These are phyloP conservation scores for Daldinia caldariorum DNA, from an alignment of 495 filamentous ascomycete genomes.

Conservation along the genomic window DNA sequence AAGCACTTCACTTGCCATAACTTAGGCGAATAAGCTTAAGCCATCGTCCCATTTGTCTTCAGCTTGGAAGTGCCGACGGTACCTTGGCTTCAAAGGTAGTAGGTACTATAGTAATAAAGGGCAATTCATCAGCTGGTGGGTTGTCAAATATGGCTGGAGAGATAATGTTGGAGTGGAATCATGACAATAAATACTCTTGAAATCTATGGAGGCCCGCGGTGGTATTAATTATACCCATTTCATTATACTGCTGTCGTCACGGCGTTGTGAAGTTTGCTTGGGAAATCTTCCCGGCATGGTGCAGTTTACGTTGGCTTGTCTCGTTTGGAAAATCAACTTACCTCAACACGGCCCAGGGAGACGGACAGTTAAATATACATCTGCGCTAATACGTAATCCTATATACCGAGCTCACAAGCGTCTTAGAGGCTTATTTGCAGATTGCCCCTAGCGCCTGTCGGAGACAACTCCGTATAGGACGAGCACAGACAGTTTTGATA, in stretches of 20 bases:
- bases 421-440: background rate
- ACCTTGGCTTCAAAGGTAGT: background rate
- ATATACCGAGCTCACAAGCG: background rate
- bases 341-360: no score
- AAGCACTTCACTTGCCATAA: no score
- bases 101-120: background rate
- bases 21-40: no score
- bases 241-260: background rate
- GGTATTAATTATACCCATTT: background rate
- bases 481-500: no score
- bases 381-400: background rate
- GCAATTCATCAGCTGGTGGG: background rate
- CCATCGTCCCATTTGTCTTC: background rate
- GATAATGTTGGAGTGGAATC: background rate
- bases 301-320: background rate
- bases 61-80: background rate
- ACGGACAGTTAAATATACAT: background rate
- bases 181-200: background rate
- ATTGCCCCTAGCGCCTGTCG: background rate
- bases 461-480: background rate
- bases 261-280: background rate
- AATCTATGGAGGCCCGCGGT: background rate
- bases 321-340: no score
- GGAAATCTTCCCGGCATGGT: background rate
- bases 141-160: background rate